A percentile compares a stretch with the other conserved stretches of the same genome.
Evolutionary conservation across 1,139 yeast genomes (phyloP).

Genomic region (Saccharomyces hybrid): DNA sequence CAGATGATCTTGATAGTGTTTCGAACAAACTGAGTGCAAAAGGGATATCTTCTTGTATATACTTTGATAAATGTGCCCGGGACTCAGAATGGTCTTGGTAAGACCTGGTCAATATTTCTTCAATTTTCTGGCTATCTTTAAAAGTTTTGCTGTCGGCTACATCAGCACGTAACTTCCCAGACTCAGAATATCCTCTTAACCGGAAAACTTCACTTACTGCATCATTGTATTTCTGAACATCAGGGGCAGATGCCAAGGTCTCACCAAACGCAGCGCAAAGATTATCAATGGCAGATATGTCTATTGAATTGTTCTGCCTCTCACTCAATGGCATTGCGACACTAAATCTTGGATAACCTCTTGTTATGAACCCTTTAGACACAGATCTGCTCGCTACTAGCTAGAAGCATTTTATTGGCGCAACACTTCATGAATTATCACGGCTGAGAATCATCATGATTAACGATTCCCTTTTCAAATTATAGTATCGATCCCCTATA

Average conservation of each 20-base stretch:
- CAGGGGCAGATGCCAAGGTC: constrained; percentile 3
- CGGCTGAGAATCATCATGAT: too few species aligned
- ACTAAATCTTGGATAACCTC: not conserved
- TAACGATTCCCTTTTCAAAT: too few species aligned
- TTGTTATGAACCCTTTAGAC: too few species aligned
- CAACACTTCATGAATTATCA: too few species aligned
- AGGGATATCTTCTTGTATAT: constrained; percentile 12
- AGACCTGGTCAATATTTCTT: constrained; percentile 20
- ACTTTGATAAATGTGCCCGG: constrained; percentile 11
- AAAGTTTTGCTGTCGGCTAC: constrained; percentile 2
- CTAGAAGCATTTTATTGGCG: too few species aligned
- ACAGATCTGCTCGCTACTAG: too few species aligned
- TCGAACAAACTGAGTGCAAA: constrained; percentile 19
- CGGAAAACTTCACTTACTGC: constrained; percentile 6
- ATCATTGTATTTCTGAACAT: constrained; percentile 3
- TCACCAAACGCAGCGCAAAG: constrained; percentile 1
- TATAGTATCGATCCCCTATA: too few species aligned
- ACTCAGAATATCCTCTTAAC: not conserved
- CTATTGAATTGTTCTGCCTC: not conserved
- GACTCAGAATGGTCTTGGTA: constrained; percentile 26
- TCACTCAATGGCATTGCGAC: not conserved
- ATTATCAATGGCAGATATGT: not conserved
- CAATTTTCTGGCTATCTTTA: constrained; percentile 8
- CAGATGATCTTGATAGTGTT: constrained; percentile 12
- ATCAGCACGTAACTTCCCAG: not conserved